Percentiles rank a stretch among this genome's conserved stretches.
These are phyloP conservation scores for Lipomyces lipofer DNA, from an alignment of 805 yeast genomes.

Conservation along the genomic window DNA sequence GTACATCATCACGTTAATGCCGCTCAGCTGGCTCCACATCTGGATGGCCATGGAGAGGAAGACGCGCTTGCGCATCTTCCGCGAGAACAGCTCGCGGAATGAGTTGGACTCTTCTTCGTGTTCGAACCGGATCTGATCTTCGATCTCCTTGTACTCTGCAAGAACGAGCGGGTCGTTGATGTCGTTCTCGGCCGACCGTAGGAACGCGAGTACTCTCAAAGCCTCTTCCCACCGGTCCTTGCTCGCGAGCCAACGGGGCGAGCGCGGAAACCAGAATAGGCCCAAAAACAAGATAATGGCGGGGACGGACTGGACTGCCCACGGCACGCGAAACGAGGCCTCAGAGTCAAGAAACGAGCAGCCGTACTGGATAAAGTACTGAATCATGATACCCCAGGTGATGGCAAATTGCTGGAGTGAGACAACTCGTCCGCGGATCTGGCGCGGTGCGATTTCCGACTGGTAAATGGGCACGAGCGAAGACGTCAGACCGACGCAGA, in stretches of 20 bases:
- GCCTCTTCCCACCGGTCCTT: constrained; percentile 59
- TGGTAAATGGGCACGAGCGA: constrained; percentile 49
- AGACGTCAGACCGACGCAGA: constrained; percentile 58
- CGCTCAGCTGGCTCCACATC: constrained; percentile 42
- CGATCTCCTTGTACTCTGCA: constrained; percentile 31
- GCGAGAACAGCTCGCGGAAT: constrained; percentile 19
- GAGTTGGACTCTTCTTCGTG: constrained; percentile 20
- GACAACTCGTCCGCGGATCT: constrained; percentile 40
- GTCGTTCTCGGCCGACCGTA: constrained; percentile 39
- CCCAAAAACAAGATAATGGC: constrained; percentile 49
- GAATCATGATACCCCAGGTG: constrained; percentile 40
- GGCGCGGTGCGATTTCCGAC: constrained; percentile 36
- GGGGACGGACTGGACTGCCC: constrained; percentile 61
- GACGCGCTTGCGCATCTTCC: constrained; percentile 21
- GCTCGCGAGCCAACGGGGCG: constrained; percentile 50
- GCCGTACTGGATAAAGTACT: constrained; percentile 43
- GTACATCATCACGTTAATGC: constrained; percentile 51
- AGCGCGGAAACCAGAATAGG: constrained; percentile 42
- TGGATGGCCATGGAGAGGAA: constrained; percentile 43
- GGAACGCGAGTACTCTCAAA: constrained; percentile 52
- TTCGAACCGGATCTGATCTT: constrained; percentile 28
- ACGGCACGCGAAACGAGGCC: constrained; percentile 63
- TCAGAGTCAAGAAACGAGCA: constrained; percentile 46
- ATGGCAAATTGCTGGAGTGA: constrained; percentile 37
- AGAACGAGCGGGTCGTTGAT: constrained; percentile 30